Evolutionary conservation across 1,139 yeast species (phyloP), one percentile per base, ranked within the genome.

Genomic region (Kodamaea alishanica): DNA sequence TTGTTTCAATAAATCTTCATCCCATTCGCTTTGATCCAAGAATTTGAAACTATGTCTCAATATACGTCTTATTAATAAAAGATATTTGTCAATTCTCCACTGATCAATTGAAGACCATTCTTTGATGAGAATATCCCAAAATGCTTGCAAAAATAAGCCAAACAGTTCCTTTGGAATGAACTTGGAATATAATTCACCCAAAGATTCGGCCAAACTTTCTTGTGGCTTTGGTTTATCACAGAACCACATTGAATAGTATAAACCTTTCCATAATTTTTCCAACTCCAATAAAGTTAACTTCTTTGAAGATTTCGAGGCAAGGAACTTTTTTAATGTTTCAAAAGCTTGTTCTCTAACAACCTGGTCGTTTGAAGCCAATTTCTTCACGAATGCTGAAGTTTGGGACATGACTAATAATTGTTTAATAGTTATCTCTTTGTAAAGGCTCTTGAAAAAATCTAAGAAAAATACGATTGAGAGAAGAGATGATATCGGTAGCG

Each of bases 231-330:
- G 95, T 53, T 94, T 78, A 62, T 92, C 98, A 56, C 95, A 79
- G 63, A 84, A 88, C 98, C 98, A 92, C 96, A 92, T 87, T 24
- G 88, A 81, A 59, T 73, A 92, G 62, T 84, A 92, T 35, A 92
- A 71, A 7, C 97, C 98, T 62, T 86, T 88, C 97, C 97, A 92
- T 43, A 92, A 68, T 60, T 90, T 89, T 50, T 84, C 84, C 50
- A 81, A 71, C 45, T 90, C 96, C 32, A 67, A 52, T 28, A 56
- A 49, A 4, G 59, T 43, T 35, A 71, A 53, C 28, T 49, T 46
- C 32, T 55, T 52, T n/a, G 59, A 49, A 10, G 63, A 48, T 37
- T 64, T 67, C 8, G 70, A 54, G 6, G 73, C 58, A 33, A 90
- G 65, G 55, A 77, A 86, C 47, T 73, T 74, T 47, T 73, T 73